Percentiles rank a stretch among this genome's conserved stretches.
phyloP scores from a whole-genome alignment of 768 basidiomycete species.

The Auricularia sp. region DNA sequence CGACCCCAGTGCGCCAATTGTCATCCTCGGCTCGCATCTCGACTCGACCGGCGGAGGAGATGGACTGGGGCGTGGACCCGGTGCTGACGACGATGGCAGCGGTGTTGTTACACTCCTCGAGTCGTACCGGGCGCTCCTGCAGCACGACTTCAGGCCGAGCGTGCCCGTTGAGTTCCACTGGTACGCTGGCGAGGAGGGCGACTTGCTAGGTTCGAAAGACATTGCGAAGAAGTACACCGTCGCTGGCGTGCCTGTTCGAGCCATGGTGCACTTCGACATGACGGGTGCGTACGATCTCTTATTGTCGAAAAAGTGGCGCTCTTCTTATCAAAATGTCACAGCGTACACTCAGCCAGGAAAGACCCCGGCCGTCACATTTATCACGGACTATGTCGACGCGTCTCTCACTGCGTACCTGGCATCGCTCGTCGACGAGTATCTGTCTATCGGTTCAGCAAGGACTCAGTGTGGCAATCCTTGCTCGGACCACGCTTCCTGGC shows the following conservation, averaged over 20 bases:
- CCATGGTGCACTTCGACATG: slow-evolving; percentile 19
- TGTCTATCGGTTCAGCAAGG: not conserved
- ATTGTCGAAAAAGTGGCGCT: no score
- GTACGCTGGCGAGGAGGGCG: slow-evolving; percentile 15
- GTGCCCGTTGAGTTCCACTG: slow-evolving; percentile 15
- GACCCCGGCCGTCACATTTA: slow-evolving; percentile 6
- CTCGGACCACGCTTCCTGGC: slow-evolving; percentile 23
- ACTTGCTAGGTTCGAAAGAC: slow-evolving; percentile 23
- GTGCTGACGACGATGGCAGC: slow-evolving; percentile 6
- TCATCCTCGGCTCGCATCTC: slow-evolving; percentile 80
- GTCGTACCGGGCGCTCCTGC: slow-evolving; percentile 3
- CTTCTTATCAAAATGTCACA: not conserved
- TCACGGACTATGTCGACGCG: slow-evolving; percentile 1
- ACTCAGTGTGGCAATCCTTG: slow-evolving; percentile 25
- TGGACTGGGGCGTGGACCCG: slow-evolving; percentile 2
- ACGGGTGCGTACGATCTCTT: slow-evolving; percentile 20
- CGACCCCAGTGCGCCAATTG: slow-evolving; percentile 13
- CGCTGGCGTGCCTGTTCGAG: slow-evolving; percentile 22
- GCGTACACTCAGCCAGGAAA: slow-evolving; percentile 36
- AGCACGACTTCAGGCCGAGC: slow-evolving; percentile 1
- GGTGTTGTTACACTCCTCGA: slow-evolving; percentile 9
- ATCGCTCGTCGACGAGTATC: slow-evolving; percentile 14
- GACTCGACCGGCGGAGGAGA: slow-evolving; percentile 38
- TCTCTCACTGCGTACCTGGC: slow-evolving; percentile 23
- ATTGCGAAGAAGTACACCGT: slow-evolving; percentile 26